Evolutionary conservation across 495 filamentous ascomycete species (phyloP).

Genomic region (Letharia columbiana): DNA sequence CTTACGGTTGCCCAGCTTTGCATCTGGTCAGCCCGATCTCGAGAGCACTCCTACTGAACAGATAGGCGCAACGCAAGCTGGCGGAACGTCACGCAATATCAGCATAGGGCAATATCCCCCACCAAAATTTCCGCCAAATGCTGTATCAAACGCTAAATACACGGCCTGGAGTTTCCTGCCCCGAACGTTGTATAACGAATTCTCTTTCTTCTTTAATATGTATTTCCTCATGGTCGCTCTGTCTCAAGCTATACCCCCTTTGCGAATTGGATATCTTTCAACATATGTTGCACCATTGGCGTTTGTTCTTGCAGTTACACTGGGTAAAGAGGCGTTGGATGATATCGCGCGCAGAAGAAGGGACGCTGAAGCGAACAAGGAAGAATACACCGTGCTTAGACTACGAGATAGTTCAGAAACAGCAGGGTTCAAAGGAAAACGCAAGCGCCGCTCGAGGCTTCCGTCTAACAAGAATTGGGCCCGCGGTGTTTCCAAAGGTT

Average conservation of each 20-base stretch:
- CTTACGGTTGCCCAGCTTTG: slow-evolving; percentile 45
- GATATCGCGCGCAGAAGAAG: slow-evolving; percentile 78
- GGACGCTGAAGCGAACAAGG: slow-evolving; percentile 90
- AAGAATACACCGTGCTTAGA: slow-evolving; percentile 71
- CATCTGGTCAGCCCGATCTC: slow-evolving; percentile 30
- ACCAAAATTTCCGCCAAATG: slow-evolving; percentile 62
- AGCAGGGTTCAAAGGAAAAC: slow-evolving; percentile 24
- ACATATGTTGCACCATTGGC: slow-evolving; percentile 90
- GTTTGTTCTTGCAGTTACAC: slow-evolving; percentile 81
- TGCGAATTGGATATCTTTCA: slow-evolving; percentile 88
- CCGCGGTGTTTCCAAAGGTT: slow-evolving; percentile 18
- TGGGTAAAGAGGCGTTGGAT: slow-evolving; percentile 94
- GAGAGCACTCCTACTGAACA: neutral
- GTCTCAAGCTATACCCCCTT: slow-evolving; percentile 79
- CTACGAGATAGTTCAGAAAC: slow-evolving; percentile 45
- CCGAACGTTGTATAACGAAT: slow-evolving; percentile 92
- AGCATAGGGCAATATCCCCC: slow-evolving; percentile 37
- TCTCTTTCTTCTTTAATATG: slow-evolving; percentile 99
- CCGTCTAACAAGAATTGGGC: slow-evolving; percentile 11
- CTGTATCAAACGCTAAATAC: slow-evolving; percentile 95
- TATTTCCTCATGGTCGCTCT: slow-evolving; percentile 95
- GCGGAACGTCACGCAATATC: slow-evolving; percentile 23
- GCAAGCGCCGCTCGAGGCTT: slow-evolving; percentile 17
- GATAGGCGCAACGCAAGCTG: slow-evolving; percentile 5
- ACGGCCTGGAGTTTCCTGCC: slow-evolving; percentile 94